Percentiles rank a stretch among this genome's conserved stretches.
Conservation (phyloP, 441 rosid genomes). For the Jatropha multifida region DNA sequence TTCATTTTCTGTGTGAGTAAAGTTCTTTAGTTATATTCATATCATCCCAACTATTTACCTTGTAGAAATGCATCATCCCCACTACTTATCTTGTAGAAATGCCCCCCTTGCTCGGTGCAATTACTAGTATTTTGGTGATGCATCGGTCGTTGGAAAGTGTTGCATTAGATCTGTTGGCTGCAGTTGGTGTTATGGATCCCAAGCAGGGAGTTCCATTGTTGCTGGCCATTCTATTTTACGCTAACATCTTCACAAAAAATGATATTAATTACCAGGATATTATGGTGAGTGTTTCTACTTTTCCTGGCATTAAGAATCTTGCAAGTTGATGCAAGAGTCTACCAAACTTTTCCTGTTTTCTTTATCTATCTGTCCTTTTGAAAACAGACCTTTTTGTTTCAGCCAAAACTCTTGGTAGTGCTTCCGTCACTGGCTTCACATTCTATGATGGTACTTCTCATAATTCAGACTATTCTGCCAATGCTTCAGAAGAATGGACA, state of each 20-base stretch:
- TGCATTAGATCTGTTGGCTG: constrained; percentile 62
- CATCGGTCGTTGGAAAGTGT: constrained; percentile 58
- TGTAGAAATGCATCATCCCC: constrained; percentile 42
- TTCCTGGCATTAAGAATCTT: constrained; percentile 16
- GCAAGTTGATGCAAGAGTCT: constrained; percentile 14
- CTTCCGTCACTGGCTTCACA: constrained; percentile 92
- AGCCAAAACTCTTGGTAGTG: constrained; percentile 82
- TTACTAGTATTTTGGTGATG: constrained; percentile 67
- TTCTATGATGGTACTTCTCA: constrained; percentile 76
- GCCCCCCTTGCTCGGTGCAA: constrained; percentile 61
- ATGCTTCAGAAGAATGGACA: constrained; percentile 74
- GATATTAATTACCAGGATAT: constrained; percentile 39
- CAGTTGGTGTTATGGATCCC: constrained; percentile 62
- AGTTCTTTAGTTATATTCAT: not conserved
- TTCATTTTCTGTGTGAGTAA: not conserved
- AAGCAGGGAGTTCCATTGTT: constrained; percentile 73
- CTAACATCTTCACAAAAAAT: constrained; percentile 63
- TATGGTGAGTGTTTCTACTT: constrained; percentile 53
- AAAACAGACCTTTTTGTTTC: constrained; percentile 26
- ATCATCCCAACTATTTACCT: constrained; percentile 17
- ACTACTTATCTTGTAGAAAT: constrained; percentile 41
- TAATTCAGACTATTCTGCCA: constrained; percentile 81
- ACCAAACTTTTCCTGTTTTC: constrained; percentile 12
- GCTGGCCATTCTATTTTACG: constrained; percentile 71
- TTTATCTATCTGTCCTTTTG: not conserved